Percentiles rank a stretch among this genome's conserved stretches.
phyloP scores from a whole-genome alignment of 1,139 yeast genomes.

The Yamadazyma blattariae region DNA sequence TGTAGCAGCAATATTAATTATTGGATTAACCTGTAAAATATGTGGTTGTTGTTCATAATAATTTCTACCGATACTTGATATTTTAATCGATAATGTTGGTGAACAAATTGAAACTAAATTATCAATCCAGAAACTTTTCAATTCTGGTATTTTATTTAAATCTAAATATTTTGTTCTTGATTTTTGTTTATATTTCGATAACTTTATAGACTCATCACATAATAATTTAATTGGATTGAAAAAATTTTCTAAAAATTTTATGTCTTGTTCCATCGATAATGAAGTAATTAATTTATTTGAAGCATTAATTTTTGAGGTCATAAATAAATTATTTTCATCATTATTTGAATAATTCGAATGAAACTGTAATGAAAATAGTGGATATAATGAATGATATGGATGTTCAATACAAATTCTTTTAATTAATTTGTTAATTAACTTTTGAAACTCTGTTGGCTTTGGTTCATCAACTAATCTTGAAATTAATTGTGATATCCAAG shows the following conservation, averaged over 20 bases:
- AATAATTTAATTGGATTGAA: constrained; percentile 35
- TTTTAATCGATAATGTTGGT: constrained; percentile 55
- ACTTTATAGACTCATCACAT: constrained; percentile 46
- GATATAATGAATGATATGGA: constrained; percentile 77
- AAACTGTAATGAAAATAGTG: constrained; percentile 54
- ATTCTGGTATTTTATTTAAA: constrained; percentile 30
- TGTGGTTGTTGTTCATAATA: constrained; percentile 49
- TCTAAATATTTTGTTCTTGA: constrained; percentile 31
- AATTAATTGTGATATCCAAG: constrained; percentile 83
- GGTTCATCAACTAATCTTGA: constrained; percentile 60
- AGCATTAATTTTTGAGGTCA: constrained; percentile 48
- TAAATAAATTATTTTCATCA: constrained; percentile 26
- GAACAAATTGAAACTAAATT: constrained; percentile 53
- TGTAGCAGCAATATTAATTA: constrained; percentile 61
- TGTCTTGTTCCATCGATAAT: constrained; percentile 11
- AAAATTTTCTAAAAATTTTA: constrained; percentile 12
- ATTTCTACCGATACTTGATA: constrained; percentile 27
- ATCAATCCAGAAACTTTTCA: constrained; percentile 58
- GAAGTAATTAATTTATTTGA: constrained; percentile 46
- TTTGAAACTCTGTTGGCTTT: constrained; percentile 54
- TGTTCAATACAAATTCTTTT: constrained; percentile 53
- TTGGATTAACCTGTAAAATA: constrained; percentile 43
- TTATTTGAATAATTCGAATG: constrained; percentile 33
- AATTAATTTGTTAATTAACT: constrained; percentile 48
- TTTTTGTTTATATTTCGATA: constrained; percentile 50